These are phyloP conservation scores for Biscutella laevigata DNA, from an alignment of 441 rosid species.

Conservation along the genomic window DNA sequence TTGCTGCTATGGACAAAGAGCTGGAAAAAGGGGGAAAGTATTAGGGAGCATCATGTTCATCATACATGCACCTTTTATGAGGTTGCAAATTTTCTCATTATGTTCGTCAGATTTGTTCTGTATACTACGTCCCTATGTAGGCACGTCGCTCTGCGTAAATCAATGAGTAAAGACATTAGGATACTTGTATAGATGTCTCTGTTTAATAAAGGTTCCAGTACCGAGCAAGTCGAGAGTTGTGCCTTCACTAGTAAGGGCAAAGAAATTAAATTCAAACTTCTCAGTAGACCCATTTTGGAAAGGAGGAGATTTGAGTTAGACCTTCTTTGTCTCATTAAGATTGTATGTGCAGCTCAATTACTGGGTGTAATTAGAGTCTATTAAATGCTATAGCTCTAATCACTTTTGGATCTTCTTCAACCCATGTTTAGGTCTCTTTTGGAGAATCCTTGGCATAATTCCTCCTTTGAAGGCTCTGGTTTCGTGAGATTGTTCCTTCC, in stretches of 20 bases:
- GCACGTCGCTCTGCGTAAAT: not conserved
- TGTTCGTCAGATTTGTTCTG: not conserved
- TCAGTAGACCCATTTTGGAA: not conserved
- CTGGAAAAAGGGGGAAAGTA: not conserved
- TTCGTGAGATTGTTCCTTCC: slow-evolving; percentile 95
- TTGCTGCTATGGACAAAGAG: not conserved
- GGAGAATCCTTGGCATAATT: slow-evolving; percentile 99
- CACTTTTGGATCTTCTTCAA: slow-evolving; percentile 14
- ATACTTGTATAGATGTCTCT: not conserved
- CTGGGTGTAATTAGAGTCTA: slow-evolving; percentile 14
- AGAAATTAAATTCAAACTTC: not conserved
- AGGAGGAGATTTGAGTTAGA: not conserved
- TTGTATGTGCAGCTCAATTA: not conserved
- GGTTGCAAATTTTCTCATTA: not conserved
- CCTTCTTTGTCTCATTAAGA: not conserved
- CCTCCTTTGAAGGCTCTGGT: slow-evolving; percentile 95
- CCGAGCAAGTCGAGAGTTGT: not conserved
- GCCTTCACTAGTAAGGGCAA: not conserved
- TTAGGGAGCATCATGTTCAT: not conserved
- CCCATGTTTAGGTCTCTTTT: slow-evolving; percentile 56
- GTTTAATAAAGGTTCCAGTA: not conserved
- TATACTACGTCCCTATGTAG: not conserved
- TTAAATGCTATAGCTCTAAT: slow-evolving; percentile 1
- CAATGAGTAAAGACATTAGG: not conserved
- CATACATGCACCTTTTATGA: not conserved